These are phyloP conservation scores for Leucocoprinus sp. DNA, from an alignment of 768 basidiomycete species.

Conservation along the genomic window DNA sequence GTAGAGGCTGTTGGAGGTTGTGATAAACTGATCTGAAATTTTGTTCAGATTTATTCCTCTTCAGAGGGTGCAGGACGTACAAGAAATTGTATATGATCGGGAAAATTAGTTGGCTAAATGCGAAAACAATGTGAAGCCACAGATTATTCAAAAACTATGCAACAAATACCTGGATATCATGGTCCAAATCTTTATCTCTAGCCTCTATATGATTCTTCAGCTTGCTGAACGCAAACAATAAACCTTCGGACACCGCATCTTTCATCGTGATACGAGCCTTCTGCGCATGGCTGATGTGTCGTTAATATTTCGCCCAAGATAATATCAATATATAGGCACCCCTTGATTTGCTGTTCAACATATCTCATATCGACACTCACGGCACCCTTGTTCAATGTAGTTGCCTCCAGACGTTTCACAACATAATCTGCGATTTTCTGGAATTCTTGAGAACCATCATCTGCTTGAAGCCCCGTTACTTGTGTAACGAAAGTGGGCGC, in stretches of 20 bases:
- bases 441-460: slow-evolving; percentile 31
- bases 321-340: slow-evolving; percentile 30
- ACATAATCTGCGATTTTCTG: slow-evolving; percentile 46
- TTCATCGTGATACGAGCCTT: slow-evolving; percentile 66
- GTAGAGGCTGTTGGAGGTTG: slow-evolving; percentile 41
- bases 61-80: slow-evolving; percentile 30
- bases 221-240: slow-evolving; percentile 42
- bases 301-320: slow-evolving; percentile 8
- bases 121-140: slow-evolving; percentile 1
- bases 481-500: slow-evolving; percentile 48
- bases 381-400: slow-evolving; percentile 45
- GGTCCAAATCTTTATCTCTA: slow-evolving; percentile 51
- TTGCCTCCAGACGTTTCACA: slow-evolving; percentile 50
- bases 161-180: slow-evolving; percentile 48
- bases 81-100: slow-evolving; percentile 67
- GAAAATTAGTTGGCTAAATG: slow-evolving; percentile 48
- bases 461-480: slow-evolving; percentile 41
- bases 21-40: slow-evolving; percentile 46
- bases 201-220: slow-evolving; percentile 42
- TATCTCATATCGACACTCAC: slow-evolving; percentile 46
- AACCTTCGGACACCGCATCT: slow-evolving; percentile 51
- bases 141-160: neutral
- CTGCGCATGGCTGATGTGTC: slow-evolving; percentile 39
- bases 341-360: slow-evolving; percentile 48
- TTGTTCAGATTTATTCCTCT: neutral